Base-by-base conservation (phyloP, 345 rosid genomes). In the Ailanthus altissimus region DNA sequence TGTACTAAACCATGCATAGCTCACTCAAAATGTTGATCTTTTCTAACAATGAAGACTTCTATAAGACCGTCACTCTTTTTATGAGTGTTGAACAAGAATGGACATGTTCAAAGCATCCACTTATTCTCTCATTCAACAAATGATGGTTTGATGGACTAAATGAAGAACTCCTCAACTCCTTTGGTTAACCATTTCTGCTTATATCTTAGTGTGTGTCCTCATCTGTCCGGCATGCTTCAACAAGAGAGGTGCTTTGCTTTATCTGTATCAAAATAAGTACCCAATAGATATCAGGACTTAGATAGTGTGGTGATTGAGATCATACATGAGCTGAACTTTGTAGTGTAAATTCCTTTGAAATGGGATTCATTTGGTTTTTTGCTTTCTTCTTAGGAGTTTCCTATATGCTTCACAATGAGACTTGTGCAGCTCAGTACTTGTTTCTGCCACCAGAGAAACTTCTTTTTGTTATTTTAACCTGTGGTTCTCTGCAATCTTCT, bases 401-500 rank as follows among this genome's bases (percentile, higher is more conserved):
- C 43, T 53, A 67, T 42, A 51, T 75, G 77, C 66, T 64, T 45
- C 51, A 15, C 12, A 20, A 25, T 14, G 10, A 45, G 12, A 51
- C n/a, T 14, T 11, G 53, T 5, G 53, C 54, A 0, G 36, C 28
- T 53, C 26, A 54, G 73, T 54, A 42, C 38, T 23, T 53, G 63
- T 9, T 54, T 75, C 21, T 21, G 42, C 38, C 28, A 51, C 54
- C 38, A 38, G 6, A 14, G n/a, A 63, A 50, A 15, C 56, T 47
- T 62, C 42, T 46, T 60, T 23, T 49, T n/a, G 14, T 74, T 74
- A 38, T 50, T 20, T 28, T 75, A 62, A 79, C 59, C 57, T 49
- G 40, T 79, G 50, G 7, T 76, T 69, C 43, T 75, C 23, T 25
- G 53, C 51, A 53, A 75, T 69, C 40, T 80, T 45, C 84, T 23